Percentiles rank a stretch among this genome's conserved stretches.
Conservation (phyloP, 2,329 filamentous ascomycete species). For the Cytospora mali region DNA sequence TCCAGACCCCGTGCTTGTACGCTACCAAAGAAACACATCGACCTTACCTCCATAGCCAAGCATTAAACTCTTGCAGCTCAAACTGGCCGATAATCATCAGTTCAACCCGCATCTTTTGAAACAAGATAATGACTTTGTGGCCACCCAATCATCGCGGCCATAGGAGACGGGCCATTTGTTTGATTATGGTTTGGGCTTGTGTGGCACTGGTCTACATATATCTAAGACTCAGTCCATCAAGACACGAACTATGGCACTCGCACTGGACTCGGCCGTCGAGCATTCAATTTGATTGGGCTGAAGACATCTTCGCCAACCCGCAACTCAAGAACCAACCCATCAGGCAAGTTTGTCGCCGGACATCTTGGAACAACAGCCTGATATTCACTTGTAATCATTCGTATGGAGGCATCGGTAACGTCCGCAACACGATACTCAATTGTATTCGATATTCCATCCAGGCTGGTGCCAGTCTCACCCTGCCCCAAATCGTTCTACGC, state of each 20-base stretch:
- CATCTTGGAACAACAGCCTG: conserved; percentile 5
- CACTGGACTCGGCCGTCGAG: neutral
- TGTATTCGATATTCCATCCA: conserved; percentile 14
- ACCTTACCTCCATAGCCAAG: neutral
- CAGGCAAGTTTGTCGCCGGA: neutral
- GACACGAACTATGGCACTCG: neutral
- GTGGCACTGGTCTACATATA: neutral
- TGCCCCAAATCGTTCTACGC: conserved; percentile 9
- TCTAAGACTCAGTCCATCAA: neutral
- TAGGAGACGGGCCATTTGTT: neutral
- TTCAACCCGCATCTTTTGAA: neutral
- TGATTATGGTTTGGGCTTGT: neutral
- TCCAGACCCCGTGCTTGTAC: neutral
- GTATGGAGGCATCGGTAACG: conserved; percentile 10
- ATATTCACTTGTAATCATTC: conserved; percentile 19
- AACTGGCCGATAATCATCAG: neutral
- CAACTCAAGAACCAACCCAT: neutral
- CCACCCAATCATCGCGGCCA: neutral
- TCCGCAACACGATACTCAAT: conserved; percentile 11
- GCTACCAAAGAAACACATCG: neutral
- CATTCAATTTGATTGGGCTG: neutral
- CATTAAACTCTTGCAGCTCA: neutral
- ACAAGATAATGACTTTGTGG: neutral
- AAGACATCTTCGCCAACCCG: neutral
- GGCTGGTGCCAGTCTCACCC: conserved; percentile 9